Base-by-base conservation (phyloP, 371 early-diverging fungal genomes). In the Mortierella sp. region DNA sequence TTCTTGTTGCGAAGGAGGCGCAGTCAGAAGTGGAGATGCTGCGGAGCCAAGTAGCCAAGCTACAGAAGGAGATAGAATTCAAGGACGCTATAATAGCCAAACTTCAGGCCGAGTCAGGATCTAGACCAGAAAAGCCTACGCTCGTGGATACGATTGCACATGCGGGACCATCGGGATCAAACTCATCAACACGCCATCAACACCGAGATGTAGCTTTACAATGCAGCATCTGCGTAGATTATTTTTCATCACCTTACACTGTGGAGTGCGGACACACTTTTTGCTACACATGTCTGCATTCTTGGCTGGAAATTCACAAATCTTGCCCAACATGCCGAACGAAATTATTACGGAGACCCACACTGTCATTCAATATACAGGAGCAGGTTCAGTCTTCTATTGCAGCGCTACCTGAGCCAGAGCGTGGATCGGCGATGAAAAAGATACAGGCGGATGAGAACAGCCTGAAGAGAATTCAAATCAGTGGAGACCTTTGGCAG, bases 191-290 rank as follows among this genome's bases (percentile, higher is more conserved):
- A n/a, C 41, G 11, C 8, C 22, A 43, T 22, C 69, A 65, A 13
- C 41, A 36, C 15, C 63, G n/a, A 3, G 75, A 79, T 22, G 57
- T 28, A 11, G 73, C 67, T 10, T 63, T 84, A n/a, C 77, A 82
- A 28, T 84, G 84, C 43, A 66, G 60, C 45, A 68, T 84, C 58
- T 84, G 84, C 66, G 75, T 83, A 33, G 84, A 83, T 13, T 83
- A 72, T 64, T 74, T 84, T 57, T 67, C 78, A 2, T 74, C 71
- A 2, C 84, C 84, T 0, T 84, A 59, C 32, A 84, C 84, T 2
- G 66, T 82, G 10, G 77, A 77, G 41, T 84, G 84, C 58, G 84
- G 84, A 0, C 84, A 84, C 63, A 78, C 84, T 0, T 84, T 84
- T 53, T 84, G 84, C 50, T 83, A 83, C 45, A 63, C 67, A 16